These are phyloP conservation scores for Rosellinia necatrix DNA, from an alignment of 2,329 filamentous ascomycete species.

Conservation along the genomic window DNA sequence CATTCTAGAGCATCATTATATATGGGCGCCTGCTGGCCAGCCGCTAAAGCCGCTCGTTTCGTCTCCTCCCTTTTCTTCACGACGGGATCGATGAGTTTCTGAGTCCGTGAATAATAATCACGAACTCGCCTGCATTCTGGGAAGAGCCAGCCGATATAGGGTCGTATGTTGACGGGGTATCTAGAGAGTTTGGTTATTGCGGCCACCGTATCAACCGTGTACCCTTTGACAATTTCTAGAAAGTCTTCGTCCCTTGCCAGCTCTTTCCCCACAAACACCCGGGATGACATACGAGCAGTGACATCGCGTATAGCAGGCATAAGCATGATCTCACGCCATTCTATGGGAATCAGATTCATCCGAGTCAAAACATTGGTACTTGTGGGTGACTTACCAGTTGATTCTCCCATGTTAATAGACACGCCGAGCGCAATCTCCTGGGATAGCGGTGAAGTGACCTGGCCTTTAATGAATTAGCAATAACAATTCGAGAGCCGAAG, in stretches of 20 bases:
- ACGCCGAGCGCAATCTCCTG: slow-evolving; percentile 25
- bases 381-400: slow-evolving; percentile 19
- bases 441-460: slow-evolving; percentile 25
- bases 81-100: slow-evolving; percentile 25
- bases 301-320: slow-evolving; percentile 41
- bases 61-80: slow-evolving; percentile 30
- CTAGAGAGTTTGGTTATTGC: slow-evolving; percentile 41
- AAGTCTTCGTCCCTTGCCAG: slow-evolving; percentile 50
- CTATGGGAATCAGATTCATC: slow-evolving; percentile 32
- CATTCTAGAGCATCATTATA: slow-evolving; percentile 46
- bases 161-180: slow-evolving; percentile 45
- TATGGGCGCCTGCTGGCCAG: slow-evolving; percentile 21
- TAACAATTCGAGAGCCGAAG: not conserved
- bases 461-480: slow-evolving; percentile 18
- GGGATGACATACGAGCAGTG: slow-evolving; percentile 51
- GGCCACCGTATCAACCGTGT: slow-evolving; percentile 42
- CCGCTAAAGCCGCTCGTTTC: slow-evolving; percentile 20
- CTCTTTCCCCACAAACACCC: slow-evolving; percentile 50
- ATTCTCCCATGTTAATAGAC: slow-evolving; percentile 17
- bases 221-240: slow-evolving; percentile 46
- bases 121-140: slow-evolving; percentile 44
- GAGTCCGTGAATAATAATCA: slow-evolving; percentile 36
- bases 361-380: not conserved
- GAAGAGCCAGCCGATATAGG: slow-evolving; percentile 49
- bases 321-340: slow-evolving; percentile 46